Evolutionary conservation across 108 stramenopile genomes (phyloP).

Genomic region (Skeletonema costatum): DNA sequence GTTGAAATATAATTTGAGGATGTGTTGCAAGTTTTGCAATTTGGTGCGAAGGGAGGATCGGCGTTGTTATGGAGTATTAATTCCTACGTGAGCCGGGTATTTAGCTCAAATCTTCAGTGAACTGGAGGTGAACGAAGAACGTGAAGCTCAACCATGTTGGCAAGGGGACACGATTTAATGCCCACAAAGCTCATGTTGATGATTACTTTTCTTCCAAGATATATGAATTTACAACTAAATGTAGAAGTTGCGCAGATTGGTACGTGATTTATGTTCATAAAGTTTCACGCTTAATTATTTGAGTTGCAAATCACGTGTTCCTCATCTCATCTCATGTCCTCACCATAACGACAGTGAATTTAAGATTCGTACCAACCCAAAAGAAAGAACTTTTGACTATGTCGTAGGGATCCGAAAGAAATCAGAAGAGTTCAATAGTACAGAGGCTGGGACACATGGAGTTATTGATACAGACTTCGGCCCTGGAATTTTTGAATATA

Average conservation of each 20-base stretch:
- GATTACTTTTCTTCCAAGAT: constrained; percentile 88
- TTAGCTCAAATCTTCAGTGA: too few species aligned
- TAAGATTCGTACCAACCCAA: constrained; percentile 8
- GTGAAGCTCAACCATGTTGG: too few species aligned
- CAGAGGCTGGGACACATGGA: constrained; percentile 44
- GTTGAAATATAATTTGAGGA: too few species aligned
- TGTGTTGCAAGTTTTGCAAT: too few species aligned
- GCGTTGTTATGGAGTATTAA: too few species aligned
- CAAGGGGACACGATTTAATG: constrained; percentile 94
- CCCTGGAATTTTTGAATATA: constrained; percentile 37
- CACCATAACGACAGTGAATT: not conserved
- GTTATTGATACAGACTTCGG: constrained; percentile 52
- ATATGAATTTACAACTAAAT: constrained; percentile 91
- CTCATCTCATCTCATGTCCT: not conserved
- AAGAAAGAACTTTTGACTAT: constrained; percentile 75
- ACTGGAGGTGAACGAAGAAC: too few species aligned
- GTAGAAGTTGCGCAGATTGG: constrained; percentile 72
- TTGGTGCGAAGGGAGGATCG: too few species aligned
- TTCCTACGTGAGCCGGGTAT: too few species aligned
- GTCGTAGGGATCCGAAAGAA: constrained; percentile 75
- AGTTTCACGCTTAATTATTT: constrained; percentile 31
- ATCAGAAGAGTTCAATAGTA: constrained; percentile 59
- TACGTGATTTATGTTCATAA: not conserved
- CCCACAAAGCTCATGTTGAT: constrained; percentile 84
- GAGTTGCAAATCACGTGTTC: not conserved